Base-by-base conservation (phyloP, 2,329 filamentous ascomycete species). In the Xylariaceae sp. region DNA sequence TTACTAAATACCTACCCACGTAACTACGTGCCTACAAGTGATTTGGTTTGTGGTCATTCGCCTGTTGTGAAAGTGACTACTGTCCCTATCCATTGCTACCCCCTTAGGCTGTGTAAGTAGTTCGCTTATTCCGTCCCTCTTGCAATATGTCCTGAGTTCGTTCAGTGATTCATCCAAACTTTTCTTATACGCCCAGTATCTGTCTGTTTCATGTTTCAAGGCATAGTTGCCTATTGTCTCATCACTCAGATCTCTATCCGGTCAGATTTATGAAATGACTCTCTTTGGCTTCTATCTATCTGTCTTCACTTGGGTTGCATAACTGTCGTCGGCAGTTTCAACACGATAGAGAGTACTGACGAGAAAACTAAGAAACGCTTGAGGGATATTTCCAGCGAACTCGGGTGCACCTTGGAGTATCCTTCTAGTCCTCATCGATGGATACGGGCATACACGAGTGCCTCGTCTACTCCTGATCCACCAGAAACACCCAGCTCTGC, bases 331-430 rank as follows among this genome's bases (percentile, higher is more conserved):
- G 13, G 42, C 30, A 20, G 26, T 44, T 26, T 13, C 21, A 26
- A 37, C n/a, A 11, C 27, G 23, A 23, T 40, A 18, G 16, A 40
- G 6, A 32, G n/a, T 35, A 32, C 30, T 36, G 29, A 36, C 32
- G 20, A 35, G 20, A 32, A 36, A 32, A 54, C 46, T 35, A 57
- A 52, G 49, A 55, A 47, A 29, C 51, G 52, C 15, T 35, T 61
- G 41, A 62, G 57, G 36, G 30, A 57, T 20, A 52, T 67, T 30
- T 42, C 55, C 18, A 51, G 45, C 54, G 44, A 51, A 6, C 58
- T 67, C 39, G 62, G 62, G 29, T 47, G 45, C 10, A 53, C 53
- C 45, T 66, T 60, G 62, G 49, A 58, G 20, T 13, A 27, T 15
- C 56, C 60, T 6, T 43, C 26, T 21, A 44, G 39, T 9, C 23